Evolutionary conservation across 2,329 filamentous ascomycete genomes (phyloP), one percentile per base, ranked within the genome.

Genomic region (Cordyceps farinosa): DNA sequence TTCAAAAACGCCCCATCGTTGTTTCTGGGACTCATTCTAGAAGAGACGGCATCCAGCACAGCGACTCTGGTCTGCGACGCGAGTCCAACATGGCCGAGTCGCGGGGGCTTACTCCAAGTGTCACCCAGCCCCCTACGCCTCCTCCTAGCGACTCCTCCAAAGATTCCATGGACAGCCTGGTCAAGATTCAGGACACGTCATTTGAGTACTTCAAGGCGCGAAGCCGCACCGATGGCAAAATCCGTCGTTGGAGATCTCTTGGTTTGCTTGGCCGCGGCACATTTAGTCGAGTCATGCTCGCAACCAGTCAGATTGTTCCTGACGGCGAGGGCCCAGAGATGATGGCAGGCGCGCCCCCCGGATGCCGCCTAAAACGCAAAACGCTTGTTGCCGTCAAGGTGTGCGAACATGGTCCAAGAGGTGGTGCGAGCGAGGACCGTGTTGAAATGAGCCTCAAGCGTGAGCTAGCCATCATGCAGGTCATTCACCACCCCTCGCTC

Each of bases 341-440:
- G 69, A 70, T 75, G 67, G 67, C 73, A 69, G 72, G 77, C 72
- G 61, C 73, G 60, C 65, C 67, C 65, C 55, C 75, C 1, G 72
- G 75, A 38, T 69, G 71, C 48, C 69, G 70, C 5, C 69, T 76
- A n/a, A 71, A 90, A 66, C 87, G 88, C n/a, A 90, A 89, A 71
- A 91, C 90, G 59, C 80, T 99, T 15, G 95, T 98, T 3, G 95
- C 95, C 1, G 87, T 99, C 72, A 99, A 99, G 76, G 87, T 99
- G 51, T 94, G 96, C 72, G 92, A 97, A 75, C 92, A 97, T 76
- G 95, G 94, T 3, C 94, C 95, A 1, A 91, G 91, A 30, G 95
- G 95, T 59, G 94, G 94, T 52, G 94, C 93, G 4, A 95, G 95
- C 55, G 92, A 97, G 73, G 91, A 97, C 69, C 87, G 95, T 45